phyloP scores from a whole-genome alignment of 73 alveolate genomes.

The Paramecium caudatum region DNA sequence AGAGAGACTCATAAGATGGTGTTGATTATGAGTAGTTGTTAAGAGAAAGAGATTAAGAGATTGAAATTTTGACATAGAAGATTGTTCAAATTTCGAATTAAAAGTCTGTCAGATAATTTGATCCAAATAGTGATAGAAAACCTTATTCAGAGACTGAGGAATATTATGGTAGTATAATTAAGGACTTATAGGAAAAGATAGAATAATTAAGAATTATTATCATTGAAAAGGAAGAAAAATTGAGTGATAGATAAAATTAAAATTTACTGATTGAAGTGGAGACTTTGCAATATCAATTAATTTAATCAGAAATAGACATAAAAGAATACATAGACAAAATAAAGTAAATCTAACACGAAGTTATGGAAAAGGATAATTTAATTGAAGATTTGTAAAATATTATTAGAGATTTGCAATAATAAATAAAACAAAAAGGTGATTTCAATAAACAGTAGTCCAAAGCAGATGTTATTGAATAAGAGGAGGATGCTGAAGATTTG shows the following conservation, averaged over 20 bases:
- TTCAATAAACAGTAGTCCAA: not conserved
- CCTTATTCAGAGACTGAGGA: not conserved
- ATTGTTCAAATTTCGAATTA: not conserved
- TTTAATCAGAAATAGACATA: not conserved
- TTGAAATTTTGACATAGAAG: slow-evolving; percentile 25
- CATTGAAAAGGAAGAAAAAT: not conserved
- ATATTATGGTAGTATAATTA: slow-evolving; percentile 6
- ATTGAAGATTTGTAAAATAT: slow-evolving; percentile 2
- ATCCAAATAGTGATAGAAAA: slow-evolving; percentile 20
- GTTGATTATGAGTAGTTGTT: slow-evolving; percentile 25
- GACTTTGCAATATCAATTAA: not conserved
- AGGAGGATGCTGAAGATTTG: not conserved
- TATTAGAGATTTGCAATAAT: not conserved
- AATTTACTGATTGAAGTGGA: not conserved
- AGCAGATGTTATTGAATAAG: not conserved
- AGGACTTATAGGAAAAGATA: not conserved
- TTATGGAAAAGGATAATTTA: not conserved
- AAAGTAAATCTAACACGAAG: not conserved
- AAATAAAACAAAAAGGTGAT: not conserved
- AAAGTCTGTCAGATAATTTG: not conserved
- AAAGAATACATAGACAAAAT: not conserved
- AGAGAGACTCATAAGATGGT: not conserved
- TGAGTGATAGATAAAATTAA: not conserved
- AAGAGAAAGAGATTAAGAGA: slow-evolving; percentile 53
- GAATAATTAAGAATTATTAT: slow-evolving; percentile 38